phyloP scores from a whole-genome alignment of 441 rosid species.

The Pelargonium citronellum region DNA sequence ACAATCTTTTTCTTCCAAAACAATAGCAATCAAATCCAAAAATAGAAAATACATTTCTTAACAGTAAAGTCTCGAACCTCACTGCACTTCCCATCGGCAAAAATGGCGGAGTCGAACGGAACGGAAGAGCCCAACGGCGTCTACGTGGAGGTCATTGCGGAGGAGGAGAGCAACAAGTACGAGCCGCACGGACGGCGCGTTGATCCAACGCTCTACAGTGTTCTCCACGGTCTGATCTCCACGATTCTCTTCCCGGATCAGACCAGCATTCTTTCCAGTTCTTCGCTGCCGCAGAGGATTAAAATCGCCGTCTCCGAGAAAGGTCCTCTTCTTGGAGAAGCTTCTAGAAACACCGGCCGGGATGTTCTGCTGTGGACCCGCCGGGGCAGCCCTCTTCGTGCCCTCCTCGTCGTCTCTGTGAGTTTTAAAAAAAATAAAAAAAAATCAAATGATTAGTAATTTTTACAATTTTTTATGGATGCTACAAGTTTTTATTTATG shows the following conservation, averaged over 20 bases:
- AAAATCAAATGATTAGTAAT: not conserved
- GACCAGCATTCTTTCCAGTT: slow-evolving; percentile 25
- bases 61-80: no score
- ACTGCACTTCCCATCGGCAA: not conserved
- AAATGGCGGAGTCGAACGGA: slow-evolving; percentile 29
- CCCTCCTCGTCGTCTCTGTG: slow-evolving; percentile 73
- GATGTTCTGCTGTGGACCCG: slow-evolving; percentile 66
- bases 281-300: slow-evolving; percentile 43
- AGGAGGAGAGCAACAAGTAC: not conserved
- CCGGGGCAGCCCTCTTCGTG: slow-evolving; percentile 66
- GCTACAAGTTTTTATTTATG: no score
- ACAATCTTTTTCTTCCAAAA: no score
- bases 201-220: slow-evolving; percentile 34
- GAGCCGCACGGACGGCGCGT: slow-evolving; percentile 3
- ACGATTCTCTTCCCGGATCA: slow-evolving; percentile 44
- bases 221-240: slow-evolving; percentile 40
- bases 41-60: no score
- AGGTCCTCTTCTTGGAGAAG: slow-evolving; percentile 45
- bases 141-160: slow-evolving; percentile 14
- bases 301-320: slow-evolving; percentile 45
- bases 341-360: slow-evolving; percentile 41
- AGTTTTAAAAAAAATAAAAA: no score
- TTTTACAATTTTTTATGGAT: no score
- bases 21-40: no score
- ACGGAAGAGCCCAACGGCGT: slow-evolving; percentile 29